Evolutionary conservation across 352 stramenopile genomes (phyloP), one percentile per base, ranked within the genome.

Genomic region (Phytopythium cucurbitacearum): DNA sequence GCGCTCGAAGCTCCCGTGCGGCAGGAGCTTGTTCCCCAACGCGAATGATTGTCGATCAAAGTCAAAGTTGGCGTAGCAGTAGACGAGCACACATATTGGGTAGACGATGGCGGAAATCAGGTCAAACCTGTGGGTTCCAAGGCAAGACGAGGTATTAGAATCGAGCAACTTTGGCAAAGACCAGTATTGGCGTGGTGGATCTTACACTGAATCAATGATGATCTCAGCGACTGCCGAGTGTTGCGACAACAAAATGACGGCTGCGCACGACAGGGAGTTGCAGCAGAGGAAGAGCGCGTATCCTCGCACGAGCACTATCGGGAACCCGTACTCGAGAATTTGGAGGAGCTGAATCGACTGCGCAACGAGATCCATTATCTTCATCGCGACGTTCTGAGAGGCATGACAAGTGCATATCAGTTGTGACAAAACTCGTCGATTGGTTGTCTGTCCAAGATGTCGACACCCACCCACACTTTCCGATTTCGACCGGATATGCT

Each of bases 381-480:
- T 79, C 34, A 80, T 57, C 3, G 43, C 56, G 13, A 76, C 16
- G 37, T 70, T 77, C 75, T 86, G 45, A 7, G 44, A 21, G 15
- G 33, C 3, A n/a, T 39, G 3, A 7, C 35, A 47, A 51, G 7
- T 7, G 3, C 45, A 13, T 21, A 38, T 40, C 6, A 46, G 21
- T 12, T 33, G 5, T 11, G 32, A n/a, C 10, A 44, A 48, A 10
- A 28, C 21, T 2, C 21, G 21, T 2, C 21, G 21, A 28, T 28
- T 28, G 21, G 21, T 28, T 28, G 21, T 28, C 21, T 28, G 21
- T 33, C 2, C 15, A 37, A 47, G 9, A 4, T 2, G 13, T 44
- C 9, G 36, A 34, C 34, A 45, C 59, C 35, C 57, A 81, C 71
- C 68, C 68, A 81, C 44, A 67, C 65, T 42, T 81, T 81, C 12